A percentile compares a stretch with the other conserved stretches of the same genome.
Evolutionary conservation across 495 filamentous ascomycete species (phyloP).

Genomic region (Daldinia loculata): DNA sequence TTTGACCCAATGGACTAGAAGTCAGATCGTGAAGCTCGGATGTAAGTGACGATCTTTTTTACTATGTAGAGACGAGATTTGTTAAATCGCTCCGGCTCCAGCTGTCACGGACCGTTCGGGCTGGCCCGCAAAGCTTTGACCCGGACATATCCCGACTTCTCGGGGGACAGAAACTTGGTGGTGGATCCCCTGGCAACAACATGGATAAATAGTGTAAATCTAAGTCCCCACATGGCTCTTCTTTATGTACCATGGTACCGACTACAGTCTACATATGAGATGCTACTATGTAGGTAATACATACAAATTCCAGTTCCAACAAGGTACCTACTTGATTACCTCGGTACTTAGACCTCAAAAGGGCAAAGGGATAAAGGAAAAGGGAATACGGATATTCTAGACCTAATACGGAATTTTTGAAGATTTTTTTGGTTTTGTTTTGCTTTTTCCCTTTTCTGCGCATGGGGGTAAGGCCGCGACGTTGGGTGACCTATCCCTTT

Average conservation of each 20-base stretch:
- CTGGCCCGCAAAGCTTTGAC: slow-evolving; percentile 5
- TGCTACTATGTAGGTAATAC: too few species aligned
- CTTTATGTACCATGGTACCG: too few species aligned
- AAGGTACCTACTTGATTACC: background rate
- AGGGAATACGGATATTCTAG: background rate
- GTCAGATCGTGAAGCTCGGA: background rate
- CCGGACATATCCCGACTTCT: slow-evolving; percentile 30
- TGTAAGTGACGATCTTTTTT: background rate
- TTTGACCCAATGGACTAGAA: background rate
- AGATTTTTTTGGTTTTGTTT: background rate
- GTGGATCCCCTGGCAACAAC: background rate
- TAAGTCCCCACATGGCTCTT: background rate
- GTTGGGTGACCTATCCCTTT: background rate
- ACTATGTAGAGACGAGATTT: background rate
- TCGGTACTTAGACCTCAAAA: background rate
- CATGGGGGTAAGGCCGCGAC: background rate
- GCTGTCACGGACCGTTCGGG: slow-evolving; percentile 5
- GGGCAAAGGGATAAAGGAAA: background rate
- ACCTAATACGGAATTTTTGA: background rate
- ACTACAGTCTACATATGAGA: background rate
- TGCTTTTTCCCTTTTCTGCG: background rate
- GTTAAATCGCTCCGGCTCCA: slow-evolving; percentile 3
- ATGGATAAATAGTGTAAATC: background rate
- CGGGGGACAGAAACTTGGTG: background rate
- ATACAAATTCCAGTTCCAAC: background rate